Percentiles rank a stretch among this genome's conserved stretches.
Conservation (phyloP, 2,329 filamentous ascomycete genomes). For the Ascochyta lentis region DNA sequence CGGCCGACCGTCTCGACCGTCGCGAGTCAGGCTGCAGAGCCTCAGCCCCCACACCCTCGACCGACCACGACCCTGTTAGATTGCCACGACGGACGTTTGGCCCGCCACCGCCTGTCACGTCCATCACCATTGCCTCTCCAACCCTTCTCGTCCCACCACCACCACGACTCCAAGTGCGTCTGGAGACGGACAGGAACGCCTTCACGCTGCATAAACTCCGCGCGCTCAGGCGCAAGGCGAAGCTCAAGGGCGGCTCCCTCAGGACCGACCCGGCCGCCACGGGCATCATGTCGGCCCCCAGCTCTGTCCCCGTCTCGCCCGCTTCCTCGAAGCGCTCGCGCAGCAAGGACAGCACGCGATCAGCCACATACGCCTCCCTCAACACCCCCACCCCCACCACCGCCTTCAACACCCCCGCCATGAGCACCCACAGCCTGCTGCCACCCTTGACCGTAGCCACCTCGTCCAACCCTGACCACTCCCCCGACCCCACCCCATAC, state of each 20-base stretch:
- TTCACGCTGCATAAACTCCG: constrained; percentile 51
- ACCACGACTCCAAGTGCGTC: constrained; percentile 13
- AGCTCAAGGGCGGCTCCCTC: constrained; percentile 39
- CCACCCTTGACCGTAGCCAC: constrained; percentile 19
- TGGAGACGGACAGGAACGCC: constrained; percentile 12
- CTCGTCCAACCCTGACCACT: constrained; percentile 11
- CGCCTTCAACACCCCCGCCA: constrained; percentile 34
- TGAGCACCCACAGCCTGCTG: constrained; percentile 26
- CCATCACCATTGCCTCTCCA: constrained; percentile 32
- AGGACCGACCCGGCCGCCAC: constrained; percentile 23
- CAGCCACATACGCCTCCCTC: constrained; percentile 35
- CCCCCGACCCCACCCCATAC: constrained; percentile 19
- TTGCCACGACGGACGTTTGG: no score
- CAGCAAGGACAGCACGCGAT: constrained; percentile 48
- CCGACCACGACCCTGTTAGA: no score
- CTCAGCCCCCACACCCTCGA: neutral
- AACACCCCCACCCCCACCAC: constrained; percentile 31
- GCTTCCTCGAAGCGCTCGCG: constrained; percentile 50
- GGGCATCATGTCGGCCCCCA: constrained; percentile 35
- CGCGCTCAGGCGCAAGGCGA: constrained; percentile 50
- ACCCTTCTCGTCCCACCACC: constrained; percentile 26
- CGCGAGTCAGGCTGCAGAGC: constrained; percentile 13
- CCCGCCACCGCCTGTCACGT: neutral
- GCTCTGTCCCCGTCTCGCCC: constrained; percentile 41
- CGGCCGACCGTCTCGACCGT: neutral